These are phyloP conservation scores for Alternaria sp. DNA, from an alignment of 2,329 filamentous ascomycete genomes.

Conservation along the genomic window DNA sequence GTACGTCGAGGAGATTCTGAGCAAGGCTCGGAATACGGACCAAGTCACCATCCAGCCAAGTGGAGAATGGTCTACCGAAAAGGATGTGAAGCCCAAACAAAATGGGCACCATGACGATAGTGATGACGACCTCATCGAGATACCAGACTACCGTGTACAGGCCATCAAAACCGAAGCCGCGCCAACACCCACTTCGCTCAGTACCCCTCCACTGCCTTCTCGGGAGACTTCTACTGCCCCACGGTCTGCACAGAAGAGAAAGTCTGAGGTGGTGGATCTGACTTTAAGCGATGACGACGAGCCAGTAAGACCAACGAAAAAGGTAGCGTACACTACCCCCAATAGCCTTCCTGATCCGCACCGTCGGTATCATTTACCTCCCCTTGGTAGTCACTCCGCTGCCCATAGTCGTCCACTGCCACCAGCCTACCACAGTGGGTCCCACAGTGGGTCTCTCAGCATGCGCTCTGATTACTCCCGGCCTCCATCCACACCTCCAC, in stretches of 20 bases:
- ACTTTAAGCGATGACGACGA: conserved; percentile 60
- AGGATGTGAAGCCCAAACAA: conserved; percentile 48
- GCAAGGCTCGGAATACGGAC: conserved; percentile 75
- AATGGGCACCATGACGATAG: conserved; percentile 53
- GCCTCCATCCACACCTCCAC: conserved; percentile 33
- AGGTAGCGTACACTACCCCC: conserved; percentile 53
- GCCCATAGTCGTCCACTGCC: conserved; percentile 29
- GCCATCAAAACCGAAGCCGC: conserved; percentile 53
- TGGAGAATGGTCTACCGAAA: conserved; percentile 73
- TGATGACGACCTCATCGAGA: conserved; percentile 57
- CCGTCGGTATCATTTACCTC: conserved; percentile 41
- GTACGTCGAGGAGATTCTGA: conserved; percentile 89
- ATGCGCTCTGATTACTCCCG: conserved; percentile 29
- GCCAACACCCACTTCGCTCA: conserved; percentile 47
- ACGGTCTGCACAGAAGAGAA: conserved; percentile 53
- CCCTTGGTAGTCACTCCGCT: conserved; percentile 20
- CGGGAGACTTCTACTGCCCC: conserved; percentile 51
- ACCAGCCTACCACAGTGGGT: conserved; percentile 22
- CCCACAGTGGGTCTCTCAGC: conserved; percentile 24
- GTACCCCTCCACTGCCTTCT: conserved; percentile 58
- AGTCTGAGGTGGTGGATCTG: conserved; percentile 59
- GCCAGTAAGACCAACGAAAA: conserved; percentile 48
- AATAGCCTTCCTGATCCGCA: conserved; percentile 45
- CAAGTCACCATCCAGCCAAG: conserved; percentile 91
- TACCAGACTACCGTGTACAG: conserved; percentile 51